phyloP scores from a whole-genome alignment of 176 grass and related monocot genomes.

The Otatea glauca region DNA sequence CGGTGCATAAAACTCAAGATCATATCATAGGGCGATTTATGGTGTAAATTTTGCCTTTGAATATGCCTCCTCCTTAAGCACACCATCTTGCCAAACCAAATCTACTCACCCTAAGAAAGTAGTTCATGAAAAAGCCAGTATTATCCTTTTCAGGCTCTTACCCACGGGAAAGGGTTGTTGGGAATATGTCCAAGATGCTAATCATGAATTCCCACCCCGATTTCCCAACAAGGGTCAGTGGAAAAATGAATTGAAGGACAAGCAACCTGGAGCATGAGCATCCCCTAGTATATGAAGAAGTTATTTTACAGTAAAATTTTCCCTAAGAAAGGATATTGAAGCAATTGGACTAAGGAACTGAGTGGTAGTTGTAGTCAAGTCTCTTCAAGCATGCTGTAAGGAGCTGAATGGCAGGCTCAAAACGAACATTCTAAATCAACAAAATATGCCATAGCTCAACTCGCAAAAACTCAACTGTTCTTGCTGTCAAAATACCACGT shows the following conservation, averaged over 20 bases:
- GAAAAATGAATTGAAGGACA: neutral
- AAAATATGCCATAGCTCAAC: conserved; percentile 8
- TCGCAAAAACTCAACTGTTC: neutral
- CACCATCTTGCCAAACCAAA: neutral
- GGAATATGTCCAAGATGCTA: too few relatives aligned
- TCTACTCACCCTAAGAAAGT: neutral
- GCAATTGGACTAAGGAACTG: conserved; percentile 15
- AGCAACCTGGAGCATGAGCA: neutral
- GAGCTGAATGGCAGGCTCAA: neutral
- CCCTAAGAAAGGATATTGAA: neutral
- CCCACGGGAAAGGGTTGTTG: neutral
- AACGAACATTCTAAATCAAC: neutral
- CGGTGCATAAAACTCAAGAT: neutral
- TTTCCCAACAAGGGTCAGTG: neutral
- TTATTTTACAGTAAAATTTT: neutral
- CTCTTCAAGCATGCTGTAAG: conserved; percentile 15
- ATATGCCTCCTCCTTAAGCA: neutral
- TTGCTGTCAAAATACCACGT: conserved; percentile 18
- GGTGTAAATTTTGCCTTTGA: neutral
- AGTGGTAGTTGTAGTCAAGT: conserved; percentile 6
- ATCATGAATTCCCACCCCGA: too few relatives aligned
- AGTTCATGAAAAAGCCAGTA: too few relatives aligned
- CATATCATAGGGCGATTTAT: neutral
- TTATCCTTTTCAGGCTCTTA: neutral
- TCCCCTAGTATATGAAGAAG: neutral